A percentile compares a stretch with the other conserved stretches of the same genome.
Evolutionary conservation across 805 yeast genomes (phyloP).

Genomic region (Ogataea corticis): DNA sequence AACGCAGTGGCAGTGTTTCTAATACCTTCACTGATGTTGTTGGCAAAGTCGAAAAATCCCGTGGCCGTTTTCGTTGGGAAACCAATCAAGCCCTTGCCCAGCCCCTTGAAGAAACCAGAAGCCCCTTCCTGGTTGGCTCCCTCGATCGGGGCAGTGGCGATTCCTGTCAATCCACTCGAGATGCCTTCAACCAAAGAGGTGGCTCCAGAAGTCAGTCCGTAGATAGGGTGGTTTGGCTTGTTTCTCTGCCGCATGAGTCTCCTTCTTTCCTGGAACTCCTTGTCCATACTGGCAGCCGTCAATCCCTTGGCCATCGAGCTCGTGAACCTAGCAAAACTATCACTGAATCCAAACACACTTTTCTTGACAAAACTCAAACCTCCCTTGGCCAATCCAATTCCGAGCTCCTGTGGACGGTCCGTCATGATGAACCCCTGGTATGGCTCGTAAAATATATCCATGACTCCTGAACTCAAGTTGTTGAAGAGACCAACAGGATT

Average conservation of each 20-base stretch:
- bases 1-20: slow-evolving; percentile 88
- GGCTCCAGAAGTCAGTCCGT: slow-evolving; percentile 85
- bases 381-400: slow-evolving; percentile 94
- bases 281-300: slow-evolving; percentile 86
- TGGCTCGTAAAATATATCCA: slow-evolving; percentile 96
- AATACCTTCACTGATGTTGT: slow-evolving; percentile 91
- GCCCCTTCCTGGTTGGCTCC: slow-evolving; percentile 92
- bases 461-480: slow-evolving; percentile 89
- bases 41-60: slow-evolving; percentile 90
- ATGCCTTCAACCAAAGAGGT: slow-evolving; percentile 84
- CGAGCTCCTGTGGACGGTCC: slow-evolving; percentile 94
- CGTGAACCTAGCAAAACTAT: slow-evolving; percentile 88
- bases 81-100: slow-evolving; percentile 94
- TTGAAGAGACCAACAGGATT: slow-evolving; percentile 97
- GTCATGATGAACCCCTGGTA: slow-evolving; percentile 93
- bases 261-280: slow-evolving; percentile 81
- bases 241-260: slow-evolving; percentile 73
- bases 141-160: slow-evolving; percentile 86
- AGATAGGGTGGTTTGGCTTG: slow-evolving; percentile 79
- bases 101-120: slow-evolving; percentile 86
- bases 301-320: slow-evolving; percentile 95
- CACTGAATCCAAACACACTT: slow-evolving; percentile 92
- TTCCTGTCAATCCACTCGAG: slow-evolving; percentile 84
- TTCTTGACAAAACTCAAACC: slow-evolving; percentile 92
- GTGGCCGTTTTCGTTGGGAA: slow-evolving; percentile 96